phyloP scores from a whole-genome alignment of 805 yeast genomes.

The Saccharomycopsis sp. region DNA sequence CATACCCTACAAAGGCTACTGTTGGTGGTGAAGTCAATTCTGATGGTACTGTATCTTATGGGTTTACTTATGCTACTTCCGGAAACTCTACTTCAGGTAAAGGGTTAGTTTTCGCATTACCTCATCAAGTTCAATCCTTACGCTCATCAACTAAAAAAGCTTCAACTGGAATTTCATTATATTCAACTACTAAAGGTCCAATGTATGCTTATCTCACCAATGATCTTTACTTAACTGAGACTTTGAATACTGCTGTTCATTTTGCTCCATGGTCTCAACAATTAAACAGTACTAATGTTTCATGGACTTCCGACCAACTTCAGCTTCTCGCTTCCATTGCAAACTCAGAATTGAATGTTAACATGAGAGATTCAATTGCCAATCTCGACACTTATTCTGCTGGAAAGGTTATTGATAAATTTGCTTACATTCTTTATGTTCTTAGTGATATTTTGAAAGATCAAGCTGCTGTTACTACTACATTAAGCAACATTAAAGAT shows the following conservation, averaged over 20 bases:
- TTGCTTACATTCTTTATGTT: conserved; percentile 43
- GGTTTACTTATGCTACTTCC: conserved; percentile 35
- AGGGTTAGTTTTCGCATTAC: conserved; percentile 53
- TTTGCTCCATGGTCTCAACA: conserved; percentile 36
- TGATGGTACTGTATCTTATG: conserved; percentile 34
- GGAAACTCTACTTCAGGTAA: conserved; percentile 42
- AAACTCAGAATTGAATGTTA: conserved; percentile 29
- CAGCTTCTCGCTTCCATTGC: conserved; percentile 31
- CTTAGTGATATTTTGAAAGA: conserved; percentile 39
- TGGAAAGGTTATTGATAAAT: conserved; percentile 45
- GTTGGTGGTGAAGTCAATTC: conserved; percentile 35
- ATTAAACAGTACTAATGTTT: conserved; percentile 25
- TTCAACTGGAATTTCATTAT: conserved; percentile 33
- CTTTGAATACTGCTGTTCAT: conserved; percentile 36
- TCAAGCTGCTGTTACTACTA: conserved; percentile 28
- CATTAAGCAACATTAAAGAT: conserved; percentile 30
- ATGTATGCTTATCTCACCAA: conserved; percentile 41
- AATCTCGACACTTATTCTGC: conserved; percentile 41
- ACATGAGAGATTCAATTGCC: conserved; percentile 42
- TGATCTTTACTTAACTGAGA: conserved; percentile 34
- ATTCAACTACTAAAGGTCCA: conserved; percentile 44
- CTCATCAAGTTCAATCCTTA: conserved; percentile 54
- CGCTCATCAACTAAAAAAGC: conserved; percentile 27
- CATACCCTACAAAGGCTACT: conserved; percentile 44
- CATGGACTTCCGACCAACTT: conserved; percentile 29